phyloP scores from a whole-genome alignment of 768 basidiomycete genomes.

The Amanita subjunquillea region DNA sequence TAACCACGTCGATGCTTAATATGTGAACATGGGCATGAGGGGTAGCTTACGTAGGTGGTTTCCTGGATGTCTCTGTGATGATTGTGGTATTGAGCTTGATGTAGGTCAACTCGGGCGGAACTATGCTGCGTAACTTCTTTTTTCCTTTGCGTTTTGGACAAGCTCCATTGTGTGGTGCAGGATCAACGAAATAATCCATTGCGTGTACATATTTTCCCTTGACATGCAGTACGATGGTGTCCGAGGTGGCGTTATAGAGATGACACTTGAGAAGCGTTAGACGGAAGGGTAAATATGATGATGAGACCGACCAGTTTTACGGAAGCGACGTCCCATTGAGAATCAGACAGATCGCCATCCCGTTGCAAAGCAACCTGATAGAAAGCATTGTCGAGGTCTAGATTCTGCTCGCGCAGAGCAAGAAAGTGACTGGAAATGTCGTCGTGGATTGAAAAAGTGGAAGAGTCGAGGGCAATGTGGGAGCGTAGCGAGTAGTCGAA shows the following conservation, averaged over 20 bases:
- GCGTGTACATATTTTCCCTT: constrained; percentile 33
- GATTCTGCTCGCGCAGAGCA: constrained; percentile 21
- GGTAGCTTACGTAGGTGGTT: constrained; percentile 47
- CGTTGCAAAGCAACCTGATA: constrained; percentile 68
- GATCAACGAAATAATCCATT: constrained; percentile 62
- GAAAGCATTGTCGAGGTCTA: constrained; percentile 29
- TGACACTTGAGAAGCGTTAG: constrained; percentile 45
- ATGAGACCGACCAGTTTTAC: constrained; percentile 43
- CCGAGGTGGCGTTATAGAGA: constrained; percentile 39
- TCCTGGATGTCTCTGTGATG: constrained; percentile 28
- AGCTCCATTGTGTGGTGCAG: constrained; percentile 57
- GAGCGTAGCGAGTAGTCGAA: constrained; percentile 34
- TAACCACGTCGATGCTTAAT: constrained; percentile 16
- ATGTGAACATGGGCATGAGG: background rate
- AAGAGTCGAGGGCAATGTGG: constrained; percentile 22
- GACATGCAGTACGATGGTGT: constrained; percentile 49
- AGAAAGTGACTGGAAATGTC: constrained; percentile 33
- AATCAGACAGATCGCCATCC: constrained; percentile 27
- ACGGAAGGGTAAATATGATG: constrained; percentile 7
- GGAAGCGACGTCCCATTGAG: constrained; percentile 47
- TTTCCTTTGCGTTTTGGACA: constrained; percentile 36
- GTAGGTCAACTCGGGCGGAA: constrained; percentile 1
- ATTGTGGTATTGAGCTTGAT: constrained; percentile 40
- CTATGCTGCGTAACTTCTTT: constrained; percentile 4
- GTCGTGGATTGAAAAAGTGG: constrained; percentile 28